phyloP scores from a whole-genome alignment of 1,284 basidiomycete species.

The Cutaneotrichosporon arboriforme region DNA sequence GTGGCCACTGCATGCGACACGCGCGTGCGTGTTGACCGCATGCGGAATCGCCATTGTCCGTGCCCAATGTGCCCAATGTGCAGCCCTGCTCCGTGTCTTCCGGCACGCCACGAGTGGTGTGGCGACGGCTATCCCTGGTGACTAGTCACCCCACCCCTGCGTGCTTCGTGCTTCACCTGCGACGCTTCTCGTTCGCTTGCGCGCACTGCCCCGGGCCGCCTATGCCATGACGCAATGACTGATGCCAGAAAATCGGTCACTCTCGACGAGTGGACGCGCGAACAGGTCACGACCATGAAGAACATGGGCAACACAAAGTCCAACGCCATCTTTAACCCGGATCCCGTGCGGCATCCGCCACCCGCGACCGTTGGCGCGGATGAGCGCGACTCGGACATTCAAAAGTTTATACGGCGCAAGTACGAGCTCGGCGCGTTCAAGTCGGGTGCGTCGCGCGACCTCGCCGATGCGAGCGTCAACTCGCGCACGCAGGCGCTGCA shows the following conservation, averaged over 20 bases:
- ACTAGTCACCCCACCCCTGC: no score
- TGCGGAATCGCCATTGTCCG: no score
- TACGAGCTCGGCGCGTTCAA: conserved; percentile 45
- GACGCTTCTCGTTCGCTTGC: no score
- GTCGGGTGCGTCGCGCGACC: conserved; percentile 14
- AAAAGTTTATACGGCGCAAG: conserved; percentile 44
- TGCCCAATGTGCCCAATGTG: no score
- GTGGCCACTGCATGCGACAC: no score
- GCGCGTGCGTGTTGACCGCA: no score
- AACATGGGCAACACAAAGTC: conserved; percentile 38
- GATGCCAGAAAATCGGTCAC: conserved; percentile 42
- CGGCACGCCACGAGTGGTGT: no score
- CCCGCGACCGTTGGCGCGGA: conserved; percentile 32
- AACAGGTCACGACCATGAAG: conserved; percentile 37
- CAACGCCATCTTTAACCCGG: conserved; percentile 44
- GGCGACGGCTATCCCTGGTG: no score
- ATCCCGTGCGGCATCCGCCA: conserved; percentile 38
- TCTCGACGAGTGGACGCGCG: conserved; percentile 46
- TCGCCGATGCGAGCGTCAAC: conserved; percentile 10
- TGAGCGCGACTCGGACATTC: conserved; percentile 45
- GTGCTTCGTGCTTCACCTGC: no score
- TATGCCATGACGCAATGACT: neutral
- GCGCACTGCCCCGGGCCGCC: neutral
- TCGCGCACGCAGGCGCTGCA: conserved; percentile 11
- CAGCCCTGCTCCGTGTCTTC: no score